Percentiles rank a stretch among this genome's conserved stretches.
Conservation (phyloP, 495 filamentous ascomycete species). For the Bathelium albidoporum region DNA sequence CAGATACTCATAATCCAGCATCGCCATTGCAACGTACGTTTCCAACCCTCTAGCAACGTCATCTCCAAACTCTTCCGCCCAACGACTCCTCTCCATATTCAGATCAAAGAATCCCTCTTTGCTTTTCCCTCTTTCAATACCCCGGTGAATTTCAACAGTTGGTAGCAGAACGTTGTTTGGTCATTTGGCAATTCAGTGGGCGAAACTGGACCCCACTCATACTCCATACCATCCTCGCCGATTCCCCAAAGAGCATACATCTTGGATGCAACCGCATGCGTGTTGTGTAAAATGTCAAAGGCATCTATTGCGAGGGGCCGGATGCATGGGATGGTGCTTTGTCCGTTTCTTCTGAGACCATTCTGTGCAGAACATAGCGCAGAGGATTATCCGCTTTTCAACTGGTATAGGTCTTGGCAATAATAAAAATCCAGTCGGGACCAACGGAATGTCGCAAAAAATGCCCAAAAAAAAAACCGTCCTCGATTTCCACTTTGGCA, state of each 20-base stretch:
- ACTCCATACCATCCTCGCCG: not conserved
- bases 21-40: not conserved
- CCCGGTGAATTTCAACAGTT: not conserved
- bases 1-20: not conserved
- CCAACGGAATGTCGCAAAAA: not conserved
- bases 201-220: not conserved
- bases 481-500: not conserved
- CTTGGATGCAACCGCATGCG: not conserved
- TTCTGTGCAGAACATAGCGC: not conserved
- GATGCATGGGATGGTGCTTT: not conserved
- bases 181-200: not conserved
- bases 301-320: not conserved
- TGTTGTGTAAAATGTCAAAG: not conserved
- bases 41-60: not conserved
- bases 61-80: not conserved
- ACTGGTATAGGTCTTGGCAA: not conserved
- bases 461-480: not conserved
- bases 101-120: not conserved
- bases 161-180: not conserved
- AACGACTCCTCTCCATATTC: not conserved
- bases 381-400: not conserved
- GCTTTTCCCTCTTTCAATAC: not conserved
- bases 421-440: not conserved
- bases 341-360: not conserved
- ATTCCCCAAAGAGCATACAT: not conserved